These are phyloP conservation scores for Inga oerstediana DNA, from an alignment of 306 rosid species.

Conservation along the genomic window DNA sequence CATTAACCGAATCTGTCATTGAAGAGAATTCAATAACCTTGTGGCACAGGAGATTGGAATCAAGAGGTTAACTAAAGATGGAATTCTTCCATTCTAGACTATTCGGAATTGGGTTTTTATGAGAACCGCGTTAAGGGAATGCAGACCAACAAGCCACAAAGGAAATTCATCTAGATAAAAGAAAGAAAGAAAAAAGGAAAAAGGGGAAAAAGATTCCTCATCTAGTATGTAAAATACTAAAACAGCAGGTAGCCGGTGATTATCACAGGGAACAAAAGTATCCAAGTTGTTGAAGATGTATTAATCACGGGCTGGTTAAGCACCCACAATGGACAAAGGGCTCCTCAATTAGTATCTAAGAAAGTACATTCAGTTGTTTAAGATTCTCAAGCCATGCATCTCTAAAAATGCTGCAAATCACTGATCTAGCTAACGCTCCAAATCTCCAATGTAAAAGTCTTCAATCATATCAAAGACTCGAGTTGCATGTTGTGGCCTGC, in stretches of 20 bases:
- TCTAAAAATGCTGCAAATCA: constrained; percentile 16
- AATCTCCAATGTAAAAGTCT: constrained; percentile 78
- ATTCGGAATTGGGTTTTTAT: too few species aligned
- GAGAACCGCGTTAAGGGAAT: too few species aligned
- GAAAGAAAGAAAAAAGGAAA: too few species aligned
- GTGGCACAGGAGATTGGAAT: too few species aligned
- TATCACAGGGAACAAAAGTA: neutral
- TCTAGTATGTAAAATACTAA: neutral
- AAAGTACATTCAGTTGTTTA: constrained; percentile 8
- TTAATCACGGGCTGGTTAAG: neutral
- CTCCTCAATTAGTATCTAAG: constrained; percentile 14
- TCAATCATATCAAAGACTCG: constrained; percentile 92
- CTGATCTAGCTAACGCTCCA: constrained; percentile 42
- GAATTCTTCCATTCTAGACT: too few species aligned
- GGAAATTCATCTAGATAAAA: too few species aligned
- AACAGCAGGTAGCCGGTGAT: neutral
- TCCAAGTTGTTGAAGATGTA: neutral
- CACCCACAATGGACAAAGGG: neutral
- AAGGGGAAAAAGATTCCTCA: neutral
- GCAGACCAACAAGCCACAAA: too few species aligned
- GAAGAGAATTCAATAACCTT: too few species aligned
- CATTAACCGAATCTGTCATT: too few species aligned
- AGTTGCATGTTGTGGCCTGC: constrained; percentile 94
- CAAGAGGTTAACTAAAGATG: too few species aligned
- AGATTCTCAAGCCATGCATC: constrained; percentile 26